These are phyloP conservation scores for Suhomyces sp. DNA, from an alignment of 805 yeast species.

Conservation along the genomic window DNA sequence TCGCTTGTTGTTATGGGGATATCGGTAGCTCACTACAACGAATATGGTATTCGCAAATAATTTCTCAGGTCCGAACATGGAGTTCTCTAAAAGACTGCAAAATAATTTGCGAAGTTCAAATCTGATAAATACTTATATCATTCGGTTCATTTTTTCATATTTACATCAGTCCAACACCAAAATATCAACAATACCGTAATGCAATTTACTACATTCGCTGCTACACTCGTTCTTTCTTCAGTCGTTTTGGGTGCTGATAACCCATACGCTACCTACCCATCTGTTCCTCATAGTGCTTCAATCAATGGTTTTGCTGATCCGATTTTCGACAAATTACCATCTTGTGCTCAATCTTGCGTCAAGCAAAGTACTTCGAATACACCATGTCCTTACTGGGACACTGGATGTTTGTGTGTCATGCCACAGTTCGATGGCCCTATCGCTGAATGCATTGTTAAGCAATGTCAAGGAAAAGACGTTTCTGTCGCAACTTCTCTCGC, in stretches of 20 bases:
- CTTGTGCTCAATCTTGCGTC: constrained; percentile 40
- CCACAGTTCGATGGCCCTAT: constrained; percentile 30
- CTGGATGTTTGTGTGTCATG: constrained; percentile 46
- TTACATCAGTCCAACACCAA: neutral
- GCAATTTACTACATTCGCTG: neutral
- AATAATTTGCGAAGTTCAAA: neutral
- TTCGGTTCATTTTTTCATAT: neutral
- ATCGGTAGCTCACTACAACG: neutral
- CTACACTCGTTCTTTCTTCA: neutral
- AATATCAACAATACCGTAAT: neutral
- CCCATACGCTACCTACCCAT: constrained; percentile 43
- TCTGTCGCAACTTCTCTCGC: constrained; percentile 29
- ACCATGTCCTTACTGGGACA: constrained; percentile 47
- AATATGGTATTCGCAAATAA: neutral
- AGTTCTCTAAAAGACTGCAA: neutral
- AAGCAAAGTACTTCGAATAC: constrained; percentile 30
- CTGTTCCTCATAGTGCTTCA: constrained; percentile 45
- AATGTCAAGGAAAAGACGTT: constrained; percentile 30
- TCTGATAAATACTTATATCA: neutral
- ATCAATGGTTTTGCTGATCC: constrained; percentile 51
- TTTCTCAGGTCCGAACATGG: neutral
- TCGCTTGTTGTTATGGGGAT: neutral
- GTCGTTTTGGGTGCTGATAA: constrained; percentile 22
- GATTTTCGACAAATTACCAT: constrained; percentile 34
- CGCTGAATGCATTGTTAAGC: constrained; percentile 31